A percentile compares a stretch with the other conserved stretches of the same genome.
Conservation (phyloP, 75 land plant genomes). For the Chamaecyparis obtusa region DNA sequence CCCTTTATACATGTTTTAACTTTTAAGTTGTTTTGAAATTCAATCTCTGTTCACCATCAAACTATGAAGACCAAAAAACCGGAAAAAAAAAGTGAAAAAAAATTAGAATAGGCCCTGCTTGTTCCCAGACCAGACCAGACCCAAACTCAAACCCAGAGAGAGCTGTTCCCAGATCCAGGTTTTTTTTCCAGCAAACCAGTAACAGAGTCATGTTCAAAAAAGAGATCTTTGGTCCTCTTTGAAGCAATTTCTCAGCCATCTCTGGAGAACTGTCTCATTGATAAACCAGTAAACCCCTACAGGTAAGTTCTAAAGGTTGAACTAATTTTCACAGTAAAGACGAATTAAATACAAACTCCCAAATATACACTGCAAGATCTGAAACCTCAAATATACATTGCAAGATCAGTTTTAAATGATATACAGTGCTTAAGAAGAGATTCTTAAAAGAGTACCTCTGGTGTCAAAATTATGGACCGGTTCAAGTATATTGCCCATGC, state of each 20-base stretch:
- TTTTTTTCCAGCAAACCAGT: too few relatives aligned
- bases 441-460: constrained; percentile 63
- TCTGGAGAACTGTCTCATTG: not conserved
- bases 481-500: constrained; percentile 85
- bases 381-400: constrained; percentile 1
- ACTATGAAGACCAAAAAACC: too few relatives aligned
- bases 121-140: too few relatives aligned
- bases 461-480: constrained; percentile 89
- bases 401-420: constrained; percentile 3
- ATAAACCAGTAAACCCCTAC: not conserved
- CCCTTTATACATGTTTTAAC: too few relatives aligned
- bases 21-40: too few relatives aligned
- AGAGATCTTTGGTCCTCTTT: not conserved
- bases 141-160: too few relatives aligned
- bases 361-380: not conserved
- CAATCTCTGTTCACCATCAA: too few relatives aligned
- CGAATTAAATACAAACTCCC: not conserved
- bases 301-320: not conserved
- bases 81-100: too few relatives aligned
- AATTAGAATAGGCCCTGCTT: too few relatives aligned
- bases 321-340: not conserved
- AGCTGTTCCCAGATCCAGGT: too few relatives aligned
- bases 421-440: not conserved
- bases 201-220: not conserved
- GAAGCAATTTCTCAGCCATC: not conserved